A percentile compares a stretch with the other conserved stretches of the same genome.
These are phyloP conservation scores for Sinapis alba DNA, from an alignment of 441 rosid species.

Conservation along the genomic window DNA sequence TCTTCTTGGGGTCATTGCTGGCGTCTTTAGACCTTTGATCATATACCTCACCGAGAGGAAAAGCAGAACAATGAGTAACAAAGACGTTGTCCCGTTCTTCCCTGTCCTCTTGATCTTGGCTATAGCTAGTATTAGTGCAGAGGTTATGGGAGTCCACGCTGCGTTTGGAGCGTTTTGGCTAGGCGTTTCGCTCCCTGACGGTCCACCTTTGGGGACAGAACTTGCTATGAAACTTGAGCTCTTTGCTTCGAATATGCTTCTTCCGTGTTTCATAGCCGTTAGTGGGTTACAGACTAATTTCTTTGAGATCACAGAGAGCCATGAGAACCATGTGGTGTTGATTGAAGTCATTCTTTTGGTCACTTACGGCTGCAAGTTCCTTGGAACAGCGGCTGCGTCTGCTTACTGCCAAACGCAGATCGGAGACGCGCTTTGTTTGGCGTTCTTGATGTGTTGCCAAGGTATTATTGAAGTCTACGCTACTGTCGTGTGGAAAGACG, in stretches of 20 bases:
- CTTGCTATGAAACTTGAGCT: constrained; percentile 37
- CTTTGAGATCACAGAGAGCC: constrained; percentile 2
- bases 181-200: constrained; percentile 42
- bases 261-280: constrained; percentile 45
- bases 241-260: constrained; percentile 31
- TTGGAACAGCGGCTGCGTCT: constrained; percentile 38
- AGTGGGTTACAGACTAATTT: constrained; percentile 42
- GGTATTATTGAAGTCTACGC: constrained; percentile 45
- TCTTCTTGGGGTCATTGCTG: not conserved
- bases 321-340: not conserved
- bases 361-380: constrained; percentile 40
- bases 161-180: constrained; percentile 38
- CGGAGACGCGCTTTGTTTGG: constrained; percentile 43
- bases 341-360: constrained; percentile 30
- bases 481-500: constrained; percentile 36
- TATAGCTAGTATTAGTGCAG: constrained; percentile 9
- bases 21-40: constrained; percentile 30
- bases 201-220: constrained; percentile 42
- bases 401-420: constrained; percentile 32
- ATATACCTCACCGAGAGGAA: constrained; percentile 26
- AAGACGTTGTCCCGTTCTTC: constrained; percentile 33
- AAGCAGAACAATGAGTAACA: not conserved
- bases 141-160: constrained; percentile 28
- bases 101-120: constrained; percentile 27
- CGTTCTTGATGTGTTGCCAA: constrained; percentile 45